Evolutionary conservation across 768 basidiomycete genomes (phyloP), one percentile per base, ranked within the genome.

Genomic region (Daedalea quercina): DNA sequence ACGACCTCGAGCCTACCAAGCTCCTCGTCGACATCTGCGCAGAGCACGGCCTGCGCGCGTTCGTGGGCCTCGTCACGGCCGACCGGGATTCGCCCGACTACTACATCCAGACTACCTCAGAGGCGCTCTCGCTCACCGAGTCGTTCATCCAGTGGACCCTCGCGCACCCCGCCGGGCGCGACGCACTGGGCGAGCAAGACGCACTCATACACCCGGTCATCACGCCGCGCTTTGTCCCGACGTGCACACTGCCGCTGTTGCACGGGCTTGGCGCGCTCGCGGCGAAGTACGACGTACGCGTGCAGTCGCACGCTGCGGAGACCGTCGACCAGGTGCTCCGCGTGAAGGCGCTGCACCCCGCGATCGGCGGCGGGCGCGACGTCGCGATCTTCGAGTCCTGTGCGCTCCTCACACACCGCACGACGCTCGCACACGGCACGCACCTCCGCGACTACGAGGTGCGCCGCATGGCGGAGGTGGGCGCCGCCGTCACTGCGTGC

Each of bases 341-440:
- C 76, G 90, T 93, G 12, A 71, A 74, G 41, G 64, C 65, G 8
- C 76, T 80, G 51, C 76, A 84, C 31, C 37, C 37, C 37, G 11
- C 37, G 15, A 6, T 40, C 37, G 37, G 37, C 19, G 37, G 65
- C 9, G 76, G 80, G 51, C 76, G 84, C 31, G 79, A 79, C 0
- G 74, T 71, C 31, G 78, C 82, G 40, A 92, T 93, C 58, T 79
- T 89, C 9, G 80, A 87, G 23, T 75, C 91, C 0, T 93, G 93
- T 59, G 78, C 85, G 55, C 74, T 93, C 4, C 69, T 92, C 46
- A 84, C 81, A 1, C 61, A 72, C 91, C 90, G 0, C 93, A 94
- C 65, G 94, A 91, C 70, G 94, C 93, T 92, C 72, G 92, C 90
- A 0, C 93, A 94, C 65, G 94, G 92, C 70, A 94, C 93, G 2